phyloP scores from a whole-genome alignment of 352 stramenopile species.

The Phytophthora vignae region DNA sequence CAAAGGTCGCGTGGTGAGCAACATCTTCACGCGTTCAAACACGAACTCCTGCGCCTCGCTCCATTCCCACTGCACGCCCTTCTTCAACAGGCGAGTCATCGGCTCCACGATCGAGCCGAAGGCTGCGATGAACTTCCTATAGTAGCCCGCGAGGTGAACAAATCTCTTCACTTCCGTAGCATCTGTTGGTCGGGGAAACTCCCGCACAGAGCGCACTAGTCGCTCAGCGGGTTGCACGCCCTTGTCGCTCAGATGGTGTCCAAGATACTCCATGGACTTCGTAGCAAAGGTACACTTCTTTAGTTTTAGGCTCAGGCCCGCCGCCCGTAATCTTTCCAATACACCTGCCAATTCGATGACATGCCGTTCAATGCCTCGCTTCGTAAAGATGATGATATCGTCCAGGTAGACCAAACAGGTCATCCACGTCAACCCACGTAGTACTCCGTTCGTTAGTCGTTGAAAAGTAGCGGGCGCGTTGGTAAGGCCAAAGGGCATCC shows the following conservation, averaged over 20 bases:
- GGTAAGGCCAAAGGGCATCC: background rate
- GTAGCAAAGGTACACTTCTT: background rate
- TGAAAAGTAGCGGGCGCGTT: background rate
- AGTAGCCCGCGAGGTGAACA: background rate
- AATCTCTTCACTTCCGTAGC: background rate
- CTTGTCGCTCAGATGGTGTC: background rate
- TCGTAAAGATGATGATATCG: background rate
- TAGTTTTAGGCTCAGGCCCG: background rate
- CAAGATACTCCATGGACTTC: background rate
- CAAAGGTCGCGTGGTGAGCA: background rate
- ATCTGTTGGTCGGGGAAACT: background rate
- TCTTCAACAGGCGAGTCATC: too few relatives aligned
- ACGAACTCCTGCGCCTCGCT: background rate
- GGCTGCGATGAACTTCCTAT: background rate
- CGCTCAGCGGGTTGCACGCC: background rate
- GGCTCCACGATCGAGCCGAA: background rate
- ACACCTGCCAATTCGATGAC: background rate
- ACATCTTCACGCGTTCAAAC: background rate
- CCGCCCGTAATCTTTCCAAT: background rate
- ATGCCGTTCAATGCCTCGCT: background rate
- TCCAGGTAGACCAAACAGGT: background rate
- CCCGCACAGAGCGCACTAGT: background rate
- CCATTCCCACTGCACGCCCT: too few relatives aligned
- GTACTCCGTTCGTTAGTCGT: background rate
- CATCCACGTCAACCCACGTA: background rate